Conservation (phyloP, 176 grass and related monocot species). For the Oryza meridionalis region DNA sequence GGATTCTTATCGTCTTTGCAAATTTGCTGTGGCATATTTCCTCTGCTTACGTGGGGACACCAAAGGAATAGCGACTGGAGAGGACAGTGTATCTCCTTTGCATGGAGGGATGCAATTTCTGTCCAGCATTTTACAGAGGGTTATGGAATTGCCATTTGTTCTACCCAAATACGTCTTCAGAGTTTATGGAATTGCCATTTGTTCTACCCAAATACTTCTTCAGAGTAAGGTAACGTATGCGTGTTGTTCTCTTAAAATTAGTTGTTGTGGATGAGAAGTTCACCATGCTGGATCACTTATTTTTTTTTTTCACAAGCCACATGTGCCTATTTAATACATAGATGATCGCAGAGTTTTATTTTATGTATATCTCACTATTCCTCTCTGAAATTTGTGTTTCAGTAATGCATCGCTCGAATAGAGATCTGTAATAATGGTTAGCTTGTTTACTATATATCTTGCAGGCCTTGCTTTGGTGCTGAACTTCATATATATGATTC, state of each 20-base stretch:
- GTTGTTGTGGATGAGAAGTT: background rate
- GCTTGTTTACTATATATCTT: slow-evolving; percentile 27
- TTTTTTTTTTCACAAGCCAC: background rate
- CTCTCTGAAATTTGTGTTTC: background rate
- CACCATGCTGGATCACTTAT: slow-evolving; percentile 11
- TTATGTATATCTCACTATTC: background rate
- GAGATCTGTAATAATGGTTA: background rate
- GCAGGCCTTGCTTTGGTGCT: slow-evolving; percentile 79
- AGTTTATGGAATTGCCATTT: slow-evolving; percentile 70
- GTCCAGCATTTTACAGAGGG: slow-evolving; percentile 59
- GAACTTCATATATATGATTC: slow-evolving; percentile 68
- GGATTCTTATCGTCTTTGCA: slow-evolving; percentile 50
- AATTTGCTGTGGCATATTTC: slow-evolving; percentile 63
- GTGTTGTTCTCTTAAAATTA: slow-evolving; percentile 9
- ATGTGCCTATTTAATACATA: background rate
- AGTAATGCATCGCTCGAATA: background rate
- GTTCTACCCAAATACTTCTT: slow-evolving; percentile 84
- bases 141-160: slow-evolving; percentile 67
- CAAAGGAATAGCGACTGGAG: slow-evolving; percentile 46
- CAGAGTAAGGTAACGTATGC: slow-evolving; percentile 58
- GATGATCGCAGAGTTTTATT: background rate
- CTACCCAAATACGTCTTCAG: slow-evolving; percentile 84
- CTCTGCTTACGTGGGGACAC: slow-evolving; percentile 29
- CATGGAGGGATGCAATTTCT: slow-evolving; percentile 59
- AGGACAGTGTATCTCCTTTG: slow-evolving; percentile 28